Evolutionary conservation across 768 basidiomycete species (phyloP).

Genomic region (Suillus alpinus): DNA sequence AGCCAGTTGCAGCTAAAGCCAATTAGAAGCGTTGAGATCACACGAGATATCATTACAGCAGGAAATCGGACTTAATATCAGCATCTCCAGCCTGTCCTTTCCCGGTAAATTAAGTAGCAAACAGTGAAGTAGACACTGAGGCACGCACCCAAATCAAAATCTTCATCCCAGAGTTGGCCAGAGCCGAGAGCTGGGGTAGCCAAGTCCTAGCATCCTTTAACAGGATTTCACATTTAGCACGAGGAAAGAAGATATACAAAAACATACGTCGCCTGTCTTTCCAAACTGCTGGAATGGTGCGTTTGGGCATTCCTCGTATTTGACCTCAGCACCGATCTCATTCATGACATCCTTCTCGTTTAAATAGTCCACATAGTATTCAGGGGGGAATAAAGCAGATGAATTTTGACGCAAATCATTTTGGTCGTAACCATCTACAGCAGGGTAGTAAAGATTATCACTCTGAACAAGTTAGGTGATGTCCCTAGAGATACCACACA

Average conservation of each 20-base stretch:
- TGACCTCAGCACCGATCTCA: constrained; percentile 52
- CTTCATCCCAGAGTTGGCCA: constrained; percentile 36
- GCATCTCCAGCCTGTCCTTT: constrained; percentile 25
- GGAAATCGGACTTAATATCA: constrained; percentile 23
- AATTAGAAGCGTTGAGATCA: constrained; percentile 4
- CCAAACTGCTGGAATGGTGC: constrained; percentile 41
- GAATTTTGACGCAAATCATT: constrained; percentile 59
- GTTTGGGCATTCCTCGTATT: constrained; percentile 49
- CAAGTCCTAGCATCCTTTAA: constrained; percentile 33
- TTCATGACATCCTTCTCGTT: constrained; percentile 30
- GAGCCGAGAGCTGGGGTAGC: constrained; percentile 34
- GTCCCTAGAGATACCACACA: not conserved
- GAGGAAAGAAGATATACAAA: not conserved
- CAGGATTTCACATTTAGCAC: constrained; percentile 3
- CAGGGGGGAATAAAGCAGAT: constrained; percentile 52
- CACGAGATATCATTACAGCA: not conserved
- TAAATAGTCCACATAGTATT: constrained; percentile 53
- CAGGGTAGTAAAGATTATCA: constrained; percentile 49
- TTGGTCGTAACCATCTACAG: constrained; percentile 50
- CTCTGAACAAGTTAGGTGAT: constrained; percentile 27
- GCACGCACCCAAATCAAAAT: constrained; percentile 38
- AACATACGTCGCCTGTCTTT: constrained; percentile 54
- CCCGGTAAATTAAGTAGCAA: not conserved
- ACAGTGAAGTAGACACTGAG: too few relatives aligned
- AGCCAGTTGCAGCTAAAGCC: constrained; percentile 19